Evolutionary conservation across 257 asterid species (phyloP), one percentile per base, ranked within the genome.

Genomic region (Solanum ossicruentum): DNA sequence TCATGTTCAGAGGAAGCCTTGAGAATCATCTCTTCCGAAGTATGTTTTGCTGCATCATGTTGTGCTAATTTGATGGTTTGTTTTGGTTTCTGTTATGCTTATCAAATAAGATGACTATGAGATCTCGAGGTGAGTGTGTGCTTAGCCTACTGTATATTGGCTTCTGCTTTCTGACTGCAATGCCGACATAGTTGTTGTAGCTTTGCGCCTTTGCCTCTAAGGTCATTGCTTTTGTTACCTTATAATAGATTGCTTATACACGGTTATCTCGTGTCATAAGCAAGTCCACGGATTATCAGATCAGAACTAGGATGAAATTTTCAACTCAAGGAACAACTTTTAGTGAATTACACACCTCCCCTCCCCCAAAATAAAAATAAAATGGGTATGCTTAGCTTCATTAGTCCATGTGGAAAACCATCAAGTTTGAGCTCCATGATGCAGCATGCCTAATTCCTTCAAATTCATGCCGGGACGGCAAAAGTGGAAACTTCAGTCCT

Each of bases 21-120:
- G 99, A 94, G 89, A 97, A 97, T 88, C 99, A 97, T 89, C 95
- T 97, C 61, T 97, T 97, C 91, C 96, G 98, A 91, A 96, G 99
- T 96, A 94, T 85, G 93, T 23, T 79, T 71, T 84, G 56, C 23
- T 55, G 41, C 58, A 8, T 57, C 39, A 41, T 60, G 28, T 66
- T 12, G n/a, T 8, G 72, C 47, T 26, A 47, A 82, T 58, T 11
- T 69, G 41, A 65, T 60, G 47, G 2, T 4, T 77, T 49, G 1
- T 43, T 28, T 60, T 72, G 0, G 16, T 77, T 77, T 52, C 10
- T 77, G 10, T 65, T 78, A 26, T 78, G 26, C 10, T 16, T 16
- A 23, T 15, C 6, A 2, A 75, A 47, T 75, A 21, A 75, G 81
- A 47, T 47, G 81, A 39, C 57, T 49, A 49, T 4, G 10, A 23